Evolutionary conservation across 2,329 filamentous ascomycete genomes (phyloP).

Genomic region (Fusarium sp.): DNA sequence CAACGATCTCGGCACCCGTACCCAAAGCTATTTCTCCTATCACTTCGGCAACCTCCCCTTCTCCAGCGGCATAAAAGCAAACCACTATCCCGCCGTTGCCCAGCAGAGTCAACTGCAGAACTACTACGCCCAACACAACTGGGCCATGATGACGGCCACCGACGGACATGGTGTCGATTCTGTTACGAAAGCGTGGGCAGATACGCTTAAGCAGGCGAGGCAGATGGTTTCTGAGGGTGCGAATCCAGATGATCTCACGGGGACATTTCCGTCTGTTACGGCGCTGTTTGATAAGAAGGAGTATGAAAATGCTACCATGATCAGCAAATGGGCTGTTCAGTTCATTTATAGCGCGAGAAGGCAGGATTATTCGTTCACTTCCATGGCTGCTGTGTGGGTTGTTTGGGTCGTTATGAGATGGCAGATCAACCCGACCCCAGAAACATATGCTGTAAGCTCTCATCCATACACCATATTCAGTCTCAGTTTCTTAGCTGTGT

Average conservation of each 20-base stretch:
- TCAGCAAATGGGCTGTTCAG: constrained; percentile 35
- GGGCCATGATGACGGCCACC: constrained; percentile 34
- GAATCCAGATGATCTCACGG: constrained; percentile 15
- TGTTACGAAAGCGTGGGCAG: constrained; percentile 27
- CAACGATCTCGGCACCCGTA: constrained; percentile 8
- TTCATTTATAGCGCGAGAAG: constrained; percentile 27
- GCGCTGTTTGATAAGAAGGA: constrained; percentile 26
- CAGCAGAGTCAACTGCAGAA: constrained; percentile 19
- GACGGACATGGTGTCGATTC: constrained; percentile 20
- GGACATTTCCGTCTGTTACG: constrained; percentile 20
- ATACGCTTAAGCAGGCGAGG: constrained; percentile 21
- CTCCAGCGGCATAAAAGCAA: constrained; percentile 33
- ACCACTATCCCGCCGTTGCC: constrained; percentile 25
- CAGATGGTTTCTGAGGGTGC: constrained; percentile 16
- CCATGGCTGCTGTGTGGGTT: constrained; percentile 23
- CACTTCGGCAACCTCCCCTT: constrained; percentile 34
- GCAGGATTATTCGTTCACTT: constrained; percentile 20
- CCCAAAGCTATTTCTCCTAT: constrained; percentile 14
- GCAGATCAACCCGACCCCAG: constrained; percentile 22
- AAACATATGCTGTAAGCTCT: constrained; percentile 22
- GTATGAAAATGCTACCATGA: constrained; percentile 25
- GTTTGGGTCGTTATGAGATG: constrained; percentile 23
- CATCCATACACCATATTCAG: not conserved
- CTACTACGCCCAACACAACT: constrained; percentile 28
- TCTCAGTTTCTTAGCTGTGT: not conserved